Evolutionary conservation across 1,284 basidiomycete species (phyloP), one percentile per base, ranked within the genome.

Genomic region (Heterobasidion irregulare): DNA sequence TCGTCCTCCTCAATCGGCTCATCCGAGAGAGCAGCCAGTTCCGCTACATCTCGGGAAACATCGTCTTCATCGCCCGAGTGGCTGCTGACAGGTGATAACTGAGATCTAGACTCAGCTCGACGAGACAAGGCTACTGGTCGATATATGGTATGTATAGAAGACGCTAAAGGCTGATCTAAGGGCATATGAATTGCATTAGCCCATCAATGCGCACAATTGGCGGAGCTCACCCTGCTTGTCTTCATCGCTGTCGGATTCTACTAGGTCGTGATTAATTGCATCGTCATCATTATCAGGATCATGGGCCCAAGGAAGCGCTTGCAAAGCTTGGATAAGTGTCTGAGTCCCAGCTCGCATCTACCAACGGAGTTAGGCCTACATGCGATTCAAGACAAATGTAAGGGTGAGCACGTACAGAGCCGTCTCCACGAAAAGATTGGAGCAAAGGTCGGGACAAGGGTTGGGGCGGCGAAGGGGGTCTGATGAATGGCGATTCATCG

Each of bases 61-160:
- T 69, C 65, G 1, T 57, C 43, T 12, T 74, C 10, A 26, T 70
- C 66, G 35, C 65, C 65, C 26, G 56, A 45, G 55, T 55, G 41
- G 48, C 58, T 60, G 52, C 53, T 61, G 15, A 63, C 54, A 32
- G 59, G 56, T 26, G 58, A 56, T 47, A 55, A 34, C 50, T 35
- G 50, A 6, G 59, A 55, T 73, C 73, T 36, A 61, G 60, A 50
- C 67, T 72, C 78, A 34, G 72, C 68, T 47, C 77, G 76, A 54
- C 77, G 78, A 8, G 78, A 82, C 43, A 82, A 81, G 9, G 86
- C 87, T 45, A 92, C 70, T n/a, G 90, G 89, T 35, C 88, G 82
- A 64, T 92, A 83, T 55, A 92, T 91, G 33, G 90, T 82, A 63
- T 92, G 89, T 48, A 92, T 89, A n/a, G 88, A 90, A 18, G 88